Evolutionary conservation across 1,284 basidiomycete species (phyloP).

Genomic region (Sporisorium iseilematis-ciliati): DNA sequence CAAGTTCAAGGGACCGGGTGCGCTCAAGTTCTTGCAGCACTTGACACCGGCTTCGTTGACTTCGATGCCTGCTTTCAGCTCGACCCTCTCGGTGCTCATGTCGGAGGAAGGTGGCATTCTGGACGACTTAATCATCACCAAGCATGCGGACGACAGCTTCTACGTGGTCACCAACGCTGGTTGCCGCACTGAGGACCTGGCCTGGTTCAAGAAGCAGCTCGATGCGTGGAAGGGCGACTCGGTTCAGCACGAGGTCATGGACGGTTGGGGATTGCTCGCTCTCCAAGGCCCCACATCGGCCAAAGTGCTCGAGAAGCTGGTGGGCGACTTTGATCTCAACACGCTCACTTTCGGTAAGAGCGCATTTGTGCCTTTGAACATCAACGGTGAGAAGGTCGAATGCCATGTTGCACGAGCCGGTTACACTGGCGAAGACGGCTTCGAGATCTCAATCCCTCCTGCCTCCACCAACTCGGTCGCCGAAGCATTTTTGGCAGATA

Average conservation of each 20-base stretch:
- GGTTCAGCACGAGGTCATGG: conserved; percentile 84
- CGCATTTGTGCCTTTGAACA: conserved; percentile 71
- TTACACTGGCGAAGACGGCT: conserved; percentile 98
- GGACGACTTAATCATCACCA: conserved; percentile 79
- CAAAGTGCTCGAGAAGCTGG: conserved; percentile 77
- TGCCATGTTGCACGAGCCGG: conserved; percentile 92
- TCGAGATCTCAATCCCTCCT: conserved; percentile 93
- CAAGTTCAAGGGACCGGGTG: conserved; percentile 69
- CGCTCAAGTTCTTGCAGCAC: conserved; percentile 82
- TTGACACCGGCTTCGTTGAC: conserved; percentile 75
- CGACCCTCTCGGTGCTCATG: conserved; percentile 84
- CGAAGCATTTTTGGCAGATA: conserved; percentile 75
- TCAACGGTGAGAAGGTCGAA: conserved; percentile 72
- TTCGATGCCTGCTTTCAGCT: conserved; percentile 78
- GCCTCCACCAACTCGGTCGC: conserved; percentile 80
- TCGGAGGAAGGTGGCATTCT: conserved; percentile 93
- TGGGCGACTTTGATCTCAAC: conserved; percentile 75
- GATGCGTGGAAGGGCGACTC: conserved; percentile 71
- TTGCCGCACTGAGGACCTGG: conserved; percentile 82
- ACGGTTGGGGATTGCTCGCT: conserved; percentile 88
- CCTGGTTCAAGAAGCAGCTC: conserved; percentile 81
- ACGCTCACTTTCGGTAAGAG: conserved; percentile 67
- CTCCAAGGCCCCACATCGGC: conserved; percentile 90
- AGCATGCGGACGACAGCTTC: conserved; percentile 74
- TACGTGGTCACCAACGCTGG: conserved; percentile 98